Conservation (phyloP, 208 protist genomes). For the Crithidia bombi region DNA sequence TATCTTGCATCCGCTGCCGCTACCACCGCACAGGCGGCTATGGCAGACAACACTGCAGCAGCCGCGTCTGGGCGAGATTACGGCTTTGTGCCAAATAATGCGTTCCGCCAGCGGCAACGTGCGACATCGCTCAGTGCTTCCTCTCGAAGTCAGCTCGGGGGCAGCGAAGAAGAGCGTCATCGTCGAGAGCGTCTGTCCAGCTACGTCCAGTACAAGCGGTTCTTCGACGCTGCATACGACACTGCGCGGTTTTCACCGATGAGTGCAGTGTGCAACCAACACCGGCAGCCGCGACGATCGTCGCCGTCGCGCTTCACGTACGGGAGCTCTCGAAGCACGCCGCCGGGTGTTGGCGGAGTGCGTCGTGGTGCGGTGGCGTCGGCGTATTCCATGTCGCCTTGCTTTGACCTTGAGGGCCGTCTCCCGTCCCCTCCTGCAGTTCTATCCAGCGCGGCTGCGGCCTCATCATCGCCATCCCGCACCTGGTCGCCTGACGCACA, state of each 20-base stretch:
- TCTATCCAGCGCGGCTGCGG: too few species aligned
- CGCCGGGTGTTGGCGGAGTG: too few species aligned
- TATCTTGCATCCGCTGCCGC: background rate
- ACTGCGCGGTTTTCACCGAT: background rate
- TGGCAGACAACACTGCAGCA: background rate
- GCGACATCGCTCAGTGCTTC: background rate
- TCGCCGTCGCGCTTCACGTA: too few species aligned
- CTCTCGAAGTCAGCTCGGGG: background rate
- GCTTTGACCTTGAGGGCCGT: too few species aligned
- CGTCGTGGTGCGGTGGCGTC: too few species aligned
- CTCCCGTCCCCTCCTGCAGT: too few species aligned
- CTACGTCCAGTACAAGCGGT: slow-evolving; percentile 36
- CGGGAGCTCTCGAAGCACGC: too few species aligned
- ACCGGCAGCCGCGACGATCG: background rate
- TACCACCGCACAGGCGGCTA: background rate
- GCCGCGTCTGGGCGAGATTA: too few species aligned
- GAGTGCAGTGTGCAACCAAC: background rate
- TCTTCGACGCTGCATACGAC: slow-evolving; percentile 32
- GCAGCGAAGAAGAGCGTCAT: background rate
- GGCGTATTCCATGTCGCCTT: too few species aligned
- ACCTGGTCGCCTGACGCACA: slow-evolving; percentile 7
- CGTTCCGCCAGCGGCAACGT: slow-evolving; percentile 12
- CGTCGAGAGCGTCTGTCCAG: slow-evolving; percentile 7
- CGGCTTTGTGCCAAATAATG: slow-evolving; percentile 16
- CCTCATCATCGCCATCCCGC: background rate